Conservation (phyloP, 345 rosid species). For the Pistacia integerrima region DNA sequence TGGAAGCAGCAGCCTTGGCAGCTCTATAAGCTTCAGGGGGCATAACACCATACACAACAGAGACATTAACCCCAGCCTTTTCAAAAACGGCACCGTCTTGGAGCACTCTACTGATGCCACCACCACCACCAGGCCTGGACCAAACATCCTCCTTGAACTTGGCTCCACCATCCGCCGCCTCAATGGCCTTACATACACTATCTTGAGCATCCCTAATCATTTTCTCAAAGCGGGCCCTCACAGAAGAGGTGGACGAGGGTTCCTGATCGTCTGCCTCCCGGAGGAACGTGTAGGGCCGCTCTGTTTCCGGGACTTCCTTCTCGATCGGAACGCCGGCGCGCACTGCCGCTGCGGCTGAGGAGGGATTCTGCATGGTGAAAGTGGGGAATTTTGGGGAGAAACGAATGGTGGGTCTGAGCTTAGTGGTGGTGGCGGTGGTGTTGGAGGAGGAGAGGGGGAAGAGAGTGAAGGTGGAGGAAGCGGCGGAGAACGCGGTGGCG, state of each 20-base stretch:
- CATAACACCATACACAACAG: constrained; percentile 95
- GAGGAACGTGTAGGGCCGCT: constrained; percentile 80
- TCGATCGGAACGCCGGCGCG: constrained; percentile 62
- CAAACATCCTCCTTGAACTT: constrained; percentile 96
- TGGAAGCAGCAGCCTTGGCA: constrained; percentile 60
- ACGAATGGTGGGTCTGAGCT: background rate
- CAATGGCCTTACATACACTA: constrained; percentile 70
- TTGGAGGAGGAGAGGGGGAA: constrained; percentile 10
- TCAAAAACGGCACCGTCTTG: constrained; percentile 93
- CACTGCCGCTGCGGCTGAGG: constrained; percentile 36
- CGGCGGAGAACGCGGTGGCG: constrained; percentile 6
- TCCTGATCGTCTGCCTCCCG: constrained; percentile 54
- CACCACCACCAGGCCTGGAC: constrained; percentile 98
- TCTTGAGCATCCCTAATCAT: constrained; percentile 91
- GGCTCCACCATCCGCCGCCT: constrained; percentile 60
- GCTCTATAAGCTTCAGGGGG: constrained; percentile 99
- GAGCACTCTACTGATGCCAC: constrained; percentile 94
- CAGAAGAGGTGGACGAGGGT: constrained; percentile 26
- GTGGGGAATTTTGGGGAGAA: constrained; percentile 14
- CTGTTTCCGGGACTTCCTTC: constrained; percentile 60
- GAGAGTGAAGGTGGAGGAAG: background rate
- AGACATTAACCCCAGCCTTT: constrained; percentile 97
- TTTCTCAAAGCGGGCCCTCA: constrained; percentile 82
- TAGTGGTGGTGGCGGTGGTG: background rate
- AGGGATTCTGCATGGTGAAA: background rate